Conservation (phyloP, 75 land plant genomes). For the Isoetes taiwanensis region DNA sequence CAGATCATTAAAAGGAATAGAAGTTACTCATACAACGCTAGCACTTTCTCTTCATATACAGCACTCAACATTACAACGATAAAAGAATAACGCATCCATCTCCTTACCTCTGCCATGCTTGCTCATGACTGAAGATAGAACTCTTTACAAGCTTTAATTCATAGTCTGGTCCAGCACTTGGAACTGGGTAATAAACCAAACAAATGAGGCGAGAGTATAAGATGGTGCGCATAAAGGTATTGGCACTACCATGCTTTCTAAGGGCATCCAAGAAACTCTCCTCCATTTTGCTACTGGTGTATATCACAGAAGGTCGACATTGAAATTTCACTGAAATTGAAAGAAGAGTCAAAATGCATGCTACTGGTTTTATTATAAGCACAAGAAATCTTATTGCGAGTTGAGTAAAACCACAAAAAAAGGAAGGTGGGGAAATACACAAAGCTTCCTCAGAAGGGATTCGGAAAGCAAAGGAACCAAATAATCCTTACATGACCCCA, state of each 20-base stretch:
- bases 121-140: slow-evolving; percentile 94
- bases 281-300: slow-evolving; percentile 86
- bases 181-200: background rate
- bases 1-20: no score
- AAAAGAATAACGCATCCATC: no score
- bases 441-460: background rate
- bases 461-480: background rate
- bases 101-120: slow-evolving; percentile 91
- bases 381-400: background rate
- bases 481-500: background rate
- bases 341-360: background rate
- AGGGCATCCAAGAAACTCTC: slow-evolving; percentile 66
- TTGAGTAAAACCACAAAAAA: background rate
- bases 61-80: no score
- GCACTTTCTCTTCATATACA: no score
- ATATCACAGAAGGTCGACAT: slow-evolving; percentile 59
- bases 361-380: background rate
- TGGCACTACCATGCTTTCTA: slow-evolving; percentile 40
- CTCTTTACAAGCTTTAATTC: slow-evolving; percentile 77
- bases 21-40: no score
- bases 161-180: slow-evolving; percentile 37
- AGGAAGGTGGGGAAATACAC: background rate
- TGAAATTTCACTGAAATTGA: slow-evolving; percentile 64
- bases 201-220: background rate
- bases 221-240: background rate